Conservation (phyloP, 768 basidiomycete species). For the Trametes cingulata region DNA sequence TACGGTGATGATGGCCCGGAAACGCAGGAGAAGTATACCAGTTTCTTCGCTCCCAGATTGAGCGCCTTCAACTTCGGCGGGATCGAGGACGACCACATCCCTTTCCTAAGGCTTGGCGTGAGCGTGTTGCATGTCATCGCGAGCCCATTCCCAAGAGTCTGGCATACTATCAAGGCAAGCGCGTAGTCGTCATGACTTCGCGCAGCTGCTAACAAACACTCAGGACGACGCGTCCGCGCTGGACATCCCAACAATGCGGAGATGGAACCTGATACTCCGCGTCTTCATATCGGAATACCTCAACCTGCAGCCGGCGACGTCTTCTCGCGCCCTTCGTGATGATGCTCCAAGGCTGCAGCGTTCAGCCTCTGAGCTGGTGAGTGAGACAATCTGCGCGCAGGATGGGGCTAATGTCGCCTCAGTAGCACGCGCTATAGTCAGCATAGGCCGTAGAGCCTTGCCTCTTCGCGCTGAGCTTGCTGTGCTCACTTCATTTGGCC, state of each 20-base stretch:
- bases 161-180: conserved; percentile 79
- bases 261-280: conserved; percentile 88
- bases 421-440: conserved; percentile 9
- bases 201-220: not conserved
- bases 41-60: conserved; percentile 66
- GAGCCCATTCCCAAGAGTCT: conserved; percentile 85
- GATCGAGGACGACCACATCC: conserved; percentile 92
- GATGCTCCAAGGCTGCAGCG: not conserved
- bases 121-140: conserved; percentile 89
- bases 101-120: conserved; percentile 83
- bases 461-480: too few relatives aligned
- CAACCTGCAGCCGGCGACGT: conserved; percentile 52
- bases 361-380: conserved; percentile 28
- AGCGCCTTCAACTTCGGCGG: conserved; percentile 47
- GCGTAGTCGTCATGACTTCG: not conserved
- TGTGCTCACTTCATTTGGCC: too few relatives aligned
- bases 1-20: conserved; percentile 45
- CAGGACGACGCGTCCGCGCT: conserved; percentile 91
- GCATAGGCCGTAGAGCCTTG: not conserved
- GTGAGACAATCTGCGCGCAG: not conserved
- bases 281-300: conserved; percentile 92
- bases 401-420: conserved; percentile 1
- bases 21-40: conserved; percentile 49
- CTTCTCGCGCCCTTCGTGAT: not conserved
- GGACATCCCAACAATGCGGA: conserved; percentile 79